These are phyloP conservation scores for Thalassiosira livingstoniorum DNA, from an alignment of 352 stramenopile genomes.

Conservation along the genomic window DNA sequence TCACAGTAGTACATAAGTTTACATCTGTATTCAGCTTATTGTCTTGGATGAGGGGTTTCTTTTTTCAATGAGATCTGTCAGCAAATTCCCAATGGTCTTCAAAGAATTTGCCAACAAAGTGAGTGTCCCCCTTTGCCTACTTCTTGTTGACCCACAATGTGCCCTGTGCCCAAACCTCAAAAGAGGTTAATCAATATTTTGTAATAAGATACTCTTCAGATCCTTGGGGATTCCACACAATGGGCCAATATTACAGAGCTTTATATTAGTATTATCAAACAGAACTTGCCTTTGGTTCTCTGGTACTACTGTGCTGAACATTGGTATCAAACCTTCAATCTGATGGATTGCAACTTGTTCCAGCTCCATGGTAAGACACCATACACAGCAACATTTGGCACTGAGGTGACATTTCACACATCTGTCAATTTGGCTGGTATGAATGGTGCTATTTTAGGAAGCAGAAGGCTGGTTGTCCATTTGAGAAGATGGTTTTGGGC, in stretches of 20 bases:
- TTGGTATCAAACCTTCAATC: slow-evolving; percentile 25
- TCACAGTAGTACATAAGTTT: slow-evolving; percentile 45
- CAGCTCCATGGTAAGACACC: slow-evolving; percentile 31
- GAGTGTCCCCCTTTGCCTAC: slow-evolving; percentile 30
- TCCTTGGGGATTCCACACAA: slow-evolving; percentile 40
- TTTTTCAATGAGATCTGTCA: slow-evolving; percentile 31
- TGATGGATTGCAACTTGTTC: slow-evolving; percentile 42
- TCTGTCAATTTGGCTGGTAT: slow-evolving; percentile 40
- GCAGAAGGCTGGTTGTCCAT: neutral
- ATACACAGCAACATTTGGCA: slow-evolving; percentile 19
- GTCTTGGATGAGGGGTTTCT: slow-evolving; percentile 37
- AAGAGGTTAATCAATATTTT: slow-evolving; percentile 35
- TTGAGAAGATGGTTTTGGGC: slow-evolving; percentile 34
- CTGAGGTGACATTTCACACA: slow-evolving; percentile 41
- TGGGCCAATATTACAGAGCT: slow-evolving; percentile 48
- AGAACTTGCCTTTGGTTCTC: slow-evolving; percentile 19
- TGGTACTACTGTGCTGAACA: slow-evolving; percentile 59
- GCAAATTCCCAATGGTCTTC: slow-evolving; percentile 16
- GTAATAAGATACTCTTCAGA: slow-evolving; percentile 34
- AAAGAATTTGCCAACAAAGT: slow-evolving; percentile 42
- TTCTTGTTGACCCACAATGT: slow-evolving; percentile 47
- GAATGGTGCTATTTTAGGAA: slow-evolving; percentile 57
- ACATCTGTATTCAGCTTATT: slow-evolving; percentile 53
- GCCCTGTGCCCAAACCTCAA: slow-evolving; percentile 27
- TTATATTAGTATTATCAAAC: slow-evolving; percentile 51